phyloP scores from a whole-genome alignment of 345 rosid genomes.

The Viola odorata region DNA sequence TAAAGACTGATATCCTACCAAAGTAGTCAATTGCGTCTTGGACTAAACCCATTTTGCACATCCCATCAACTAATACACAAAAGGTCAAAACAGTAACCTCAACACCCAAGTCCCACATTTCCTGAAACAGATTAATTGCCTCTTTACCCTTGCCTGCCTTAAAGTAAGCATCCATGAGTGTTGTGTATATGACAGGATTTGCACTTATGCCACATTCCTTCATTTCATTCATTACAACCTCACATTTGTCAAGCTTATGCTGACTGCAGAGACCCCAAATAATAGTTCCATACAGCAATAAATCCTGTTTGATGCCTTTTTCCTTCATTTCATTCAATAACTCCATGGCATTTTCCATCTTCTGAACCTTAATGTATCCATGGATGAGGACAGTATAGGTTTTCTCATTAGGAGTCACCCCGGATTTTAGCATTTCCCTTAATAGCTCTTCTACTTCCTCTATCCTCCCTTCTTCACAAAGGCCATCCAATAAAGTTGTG shows the following conservation, averaged over 20 bases:
- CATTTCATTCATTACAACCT: slow-evolving; percentile 45
- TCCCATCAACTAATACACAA: slow-evolving; percentile 64
- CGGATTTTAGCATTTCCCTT: slow-evolving; percentile 36
- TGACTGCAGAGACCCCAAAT: slow-evolving; percentile 52
- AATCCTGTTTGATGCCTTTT: slow-evolving; percentile 45
- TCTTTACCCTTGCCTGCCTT: slow-evolving; percentile 43
- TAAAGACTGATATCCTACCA: slow-evolving; percentile 35
- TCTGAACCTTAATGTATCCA: slow-evolving; percentile 50
- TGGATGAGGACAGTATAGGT: slow-evolving; percentile 52
- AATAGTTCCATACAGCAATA: slow-evolving; percentile 54
- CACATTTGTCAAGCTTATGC: slow-evolving; percentile 45
- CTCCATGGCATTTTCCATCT: slow-evolving; percentile 43
- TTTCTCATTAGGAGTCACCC: slow-evolving; percentile 44
- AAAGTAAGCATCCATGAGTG: slow-evolving; percentile 55
- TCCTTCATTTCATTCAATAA: slow-evolving; percentile 44
- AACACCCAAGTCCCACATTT: slow-evolving; percentile 39
- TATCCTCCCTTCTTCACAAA: slow-evolving; percentile 47
- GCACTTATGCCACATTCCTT: slow-evolving; percentile 38
- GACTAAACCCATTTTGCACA: slow-evolving; percentile 55
- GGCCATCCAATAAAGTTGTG: slow-evolving; percentile 50
- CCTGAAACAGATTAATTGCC: slow-evolving; percentile 43
- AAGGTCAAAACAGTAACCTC: slow-evolving; percentile 62
- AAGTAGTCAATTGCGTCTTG: slow-evolving; percentile 53
- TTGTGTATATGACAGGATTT: slow-evolving; percentile 50
- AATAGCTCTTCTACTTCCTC: slow-evolving; percentile 54